Base-by-base conservation (phyloP, 768 basidiomycete genomes). In the Tulasnella sp. region DNA sequence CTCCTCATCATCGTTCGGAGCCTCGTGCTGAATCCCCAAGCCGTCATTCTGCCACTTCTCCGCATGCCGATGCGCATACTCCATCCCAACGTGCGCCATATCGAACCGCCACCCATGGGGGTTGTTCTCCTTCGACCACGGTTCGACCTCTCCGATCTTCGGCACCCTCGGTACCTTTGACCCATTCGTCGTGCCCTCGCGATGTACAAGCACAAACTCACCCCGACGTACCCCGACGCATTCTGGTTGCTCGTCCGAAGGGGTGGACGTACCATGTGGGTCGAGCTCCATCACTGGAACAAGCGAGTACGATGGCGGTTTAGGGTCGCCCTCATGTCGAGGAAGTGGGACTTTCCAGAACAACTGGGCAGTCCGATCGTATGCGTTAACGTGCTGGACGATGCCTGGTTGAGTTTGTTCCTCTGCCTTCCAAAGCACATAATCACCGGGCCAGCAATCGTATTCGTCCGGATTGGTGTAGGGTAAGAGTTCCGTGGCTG, bases 391-490 rank as follows among this genome's bases (percentile, higher is more conserved):
- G 24, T 77, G 79, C 68, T 91, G 90, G 27, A 94, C 83, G 61
- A 94, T 78, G 9, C 84, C 89, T 47, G 81, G 74, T 44, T 79
- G 78, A 60, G 75, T 76, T 64, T 75, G 75, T 54, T 82, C 82
- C 71, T 92, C 92, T 32, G 76, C 80, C 66, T 85, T 85, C 83
- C 87, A 92, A 17, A 91, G 65, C 13, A 94, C 85, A 70, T 89
- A 83, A 67, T 97, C 91, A 17, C 93, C 93, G 4, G 93, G 93
- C 87, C 88, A 93, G 70, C 85, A 89, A 68, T 91, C 93, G 69
- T 88, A 89, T 71, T 96, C 93, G 69, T 95, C 93, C 9, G 90
- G 80, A 62, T 89, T 89, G 53, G 86, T 69, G 68, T 94, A 86
- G 2, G 90, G 91, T 44, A 93, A 82, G 19, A 94, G 72, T 21